These are phyloP conservation scores for Yarrowia galli DNA, from an alignment of 1,139 yeast species.

Conservation along the genomic window DNA sequence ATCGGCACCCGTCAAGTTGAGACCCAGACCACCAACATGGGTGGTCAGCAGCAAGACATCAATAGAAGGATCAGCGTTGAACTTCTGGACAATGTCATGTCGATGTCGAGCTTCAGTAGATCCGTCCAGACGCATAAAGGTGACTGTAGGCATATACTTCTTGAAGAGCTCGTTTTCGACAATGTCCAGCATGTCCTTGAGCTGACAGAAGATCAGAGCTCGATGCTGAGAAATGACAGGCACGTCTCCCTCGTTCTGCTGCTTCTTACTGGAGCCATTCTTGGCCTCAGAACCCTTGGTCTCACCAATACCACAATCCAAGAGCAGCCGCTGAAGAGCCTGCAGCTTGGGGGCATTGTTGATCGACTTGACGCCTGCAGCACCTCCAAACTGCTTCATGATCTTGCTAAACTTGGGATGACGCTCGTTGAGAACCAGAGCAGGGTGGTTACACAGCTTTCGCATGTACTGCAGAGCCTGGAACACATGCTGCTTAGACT, in stretches of 20 bases:
- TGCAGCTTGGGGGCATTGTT: conserved; percentile 89
- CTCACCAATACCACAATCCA: conserved; percentile 94
- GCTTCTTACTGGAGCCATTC: conserved; percentile 37
- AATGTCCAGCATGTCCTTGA: conserved; percentile 97
- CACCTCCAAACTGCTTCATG: conserved; percentile 62
- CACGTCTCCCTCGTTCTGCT: conserved; percentile 56
- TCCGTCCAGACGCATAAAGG: conserved; percentile 95
- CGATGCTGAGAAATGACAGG: conserved; percentile 95
- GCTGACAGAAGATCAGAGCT: conserved; percentile 93
- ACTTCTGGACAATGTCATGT: conserved; percentile 88
- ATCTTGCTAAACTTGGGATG: conserved; percentile 86
- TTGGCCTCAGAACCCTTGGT: conserved; percentile 48
- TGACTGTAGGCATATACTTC: conserved; percentile 86
- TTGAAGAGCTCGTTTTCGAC: conserved; percentile 88
- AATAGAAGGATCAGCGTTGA: conserved; percentile 95
- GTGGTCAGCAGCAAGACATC: conserved; percentile 92
- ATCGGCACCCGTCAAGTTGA: conserved; percentile 97
- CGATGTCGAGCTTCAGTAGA: conserved; percentile 92
- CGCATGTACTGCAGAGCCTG: conserved; percentile 98
- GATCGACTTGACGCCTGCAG: conserved; percentile 70
- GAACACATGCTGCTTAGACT: conserved; percentile 86
- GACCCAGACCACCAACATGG: conserved; percentile 97
- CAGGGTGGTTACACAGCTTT: conserved; percentile 95
- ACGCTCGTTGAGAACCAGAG: conserved; percentile 81
- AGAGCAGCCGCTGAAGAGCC: conserved; percentile 79